Conservation (phyloP, 176 grass and related monocot species). For the Zoysia pacifica region DNA sequence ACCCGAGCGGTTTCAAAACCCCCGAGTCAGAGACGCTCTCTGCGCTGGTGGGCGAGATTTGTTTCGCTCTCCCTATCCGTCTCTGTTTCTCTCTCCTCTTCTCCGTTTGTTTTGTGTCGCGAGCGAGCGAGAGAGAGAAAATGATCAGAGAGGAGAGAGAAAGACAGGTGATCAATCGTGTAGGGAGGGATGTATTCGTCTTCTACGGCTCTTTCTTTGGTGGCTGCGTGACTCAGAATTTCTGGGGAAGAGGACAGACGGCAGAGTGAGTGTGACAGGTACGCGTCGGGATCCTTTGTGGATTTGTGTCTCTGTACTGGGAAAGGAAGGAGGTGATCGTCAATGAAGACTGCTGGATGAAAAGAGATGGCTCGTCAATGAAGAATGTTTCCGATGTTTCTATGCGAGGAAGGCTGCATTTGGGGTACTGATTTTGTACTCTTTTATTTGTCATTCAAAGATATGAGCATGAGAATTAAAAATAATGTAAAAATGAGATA, state of each 20-base stretch:
- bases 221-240: neutral
- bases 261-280: neutral
- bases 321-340: neutral
- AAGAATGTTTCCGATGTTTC: neutral
- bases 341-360: neutral
- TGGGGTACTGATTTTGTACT: neutral
- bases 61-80: neutral
- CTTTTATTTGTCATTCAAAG: neutral
- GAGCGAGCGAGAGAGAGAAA: neutral
- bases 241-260: neutral
- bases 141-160: neutral
- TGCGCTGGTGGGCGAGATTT: conserved; percentile 36
- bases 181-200: neutral
- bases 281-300: neutral
- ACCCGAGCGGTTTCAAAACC: too few relatives aligned
- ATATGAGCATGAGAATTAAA: too few relatives aligned
- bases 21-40: too few relatives aligned
- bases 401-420: neutral
- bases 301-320: neutral
- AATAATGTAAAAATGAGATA: too few relatives aligned
- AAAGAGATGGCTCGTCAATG: neutral
- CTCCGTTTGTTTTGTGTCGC: neutral
- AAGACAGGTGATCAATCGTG: neutral
- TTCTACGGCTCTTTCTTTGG: neutral
- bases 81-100: neutral